phyloP scores from a whole-genome alignment of 1,284 basidiomycete species.

The Ustilago nuda region DNA sequence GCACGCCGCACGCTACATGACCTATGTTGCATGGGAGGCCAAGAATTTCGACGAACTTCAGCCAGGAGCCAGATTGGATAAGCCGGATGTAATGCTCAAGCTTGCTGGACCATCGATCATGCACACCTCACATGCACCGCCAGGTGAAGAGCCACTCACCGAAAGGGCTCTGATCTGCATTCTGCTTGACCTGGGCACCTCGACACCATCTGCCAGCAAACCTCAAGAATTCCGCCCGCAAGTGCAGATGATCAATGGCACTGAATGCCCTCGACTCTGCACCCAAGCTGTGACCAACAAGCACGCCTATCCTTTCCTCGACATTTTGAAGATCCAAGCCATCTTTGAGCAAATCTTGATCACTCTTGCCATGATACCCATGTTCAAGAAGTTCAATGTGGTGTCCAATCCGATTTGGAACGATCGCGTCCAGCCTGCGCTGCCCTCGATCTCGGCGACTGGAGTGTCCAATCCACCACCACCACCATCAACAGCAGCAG shows the following conservation, averaged over 20 bases:
- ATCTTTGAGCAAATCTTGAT: neutral
- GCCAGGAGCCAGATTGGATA: neutral
- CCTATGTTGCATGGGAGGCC: slow-evolving; percentile 25
- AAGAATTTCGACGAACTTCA: slow-evolving; percentile 12
- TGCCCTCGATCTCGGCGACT: too few relatives aligned
- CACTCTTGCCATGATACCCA: too few relatives aligned
- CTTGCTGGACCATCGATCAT: neutral
- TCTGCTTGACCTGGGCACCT: slow-evolving; percentile 16
- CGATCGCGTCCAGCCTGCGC: too few relatives aligned
- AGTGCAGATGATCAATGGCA: neutral
- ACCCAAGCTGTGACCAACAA: slow-evolving; percentile 1
- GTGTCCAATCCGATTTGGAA: too few relatives aligned
- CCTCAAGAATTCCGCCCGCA: neutral
- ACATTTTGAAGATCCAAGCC: neutral
- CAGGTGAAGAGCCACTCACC: slow-evolving; percentile 5
- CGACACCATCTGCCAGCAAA: neutral
- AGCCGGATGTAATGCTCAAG: neutral
- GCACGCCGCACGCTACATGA: slow-evolving; percentile 14
- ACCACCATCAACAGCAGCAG: too few relatives aligned
- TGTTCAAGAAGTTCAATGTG: too few relatives aligned
- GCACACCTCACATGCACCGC: neutral
- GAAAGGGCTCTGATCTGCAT: slow-evolving; percentile 11
- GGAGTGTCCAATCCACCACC: too few relatives aligned
- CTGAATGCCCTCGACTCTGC: slow-evolving; percentile 12
- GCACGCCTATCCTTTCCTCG: slow-evolving; percentile 18